Evolutionary conservation across 257 asterid species (phyloP), one percentile per base, ranked within the genome.

Genomic region (Euphrasia confusa): DNA sequence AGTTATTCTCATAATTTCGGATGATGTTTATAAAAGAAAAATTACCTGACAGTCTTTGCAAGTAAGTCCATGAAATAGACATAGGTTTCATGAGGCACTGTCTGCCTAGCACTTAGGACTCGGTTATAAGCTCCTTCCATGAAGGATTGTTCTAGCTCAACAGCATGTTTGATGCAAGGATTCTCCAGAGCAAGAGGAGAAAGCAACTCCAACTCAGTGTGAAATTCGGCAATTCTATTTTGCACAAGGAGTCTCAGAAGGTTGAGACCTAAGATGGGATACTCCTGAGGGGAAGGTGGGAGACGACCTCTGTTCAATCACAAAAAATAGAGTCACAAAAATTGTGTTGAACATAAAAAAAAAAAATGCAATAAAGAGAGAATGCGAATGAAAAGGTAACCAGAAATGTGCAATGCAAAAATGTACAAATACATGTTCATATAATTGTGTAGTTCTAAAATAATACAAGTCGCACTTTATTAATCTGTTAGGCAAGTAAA

Each of bases 51-150:
- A 13, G 99, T 93, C 79, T 89, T 93, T 17, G 96, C 97, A 14
- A 93, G 83, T 56, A 92, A 76, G 72, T 93, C 99, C 97, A 93
- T 89, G 88, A 89, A 93, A 75, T 89, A 89, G 58, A 77, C 90
- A 53, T 85, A 93, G 33, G 96, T 80, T 65, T 85, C 95, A 67
- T 89, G 92, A 35, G 99, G 99, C 32, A 87, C 94, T 1, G 94
- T 79, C 80, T 89, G 94, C 53, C 99, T 84, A 40, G 99, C 97
- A 64, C 77, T 85, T 78, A 89, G 69, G 61, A 89, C 99, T 17
- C 96, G 89, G 76, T 92, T 87, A 72, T 92, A 92, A 67, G 97
- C 99, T 70, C 99, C 99, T 76, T 93, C 99, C 97, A 87, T 89
- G 83, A 89, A 89, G 66, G 96, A 89, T 67, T 89, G 97, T 82